Evolutionary conservation across 805 yeast species (phyloP), one percentile per base, ranked within the genome.

Genomic region (Lipomyces kockii): DNA sequence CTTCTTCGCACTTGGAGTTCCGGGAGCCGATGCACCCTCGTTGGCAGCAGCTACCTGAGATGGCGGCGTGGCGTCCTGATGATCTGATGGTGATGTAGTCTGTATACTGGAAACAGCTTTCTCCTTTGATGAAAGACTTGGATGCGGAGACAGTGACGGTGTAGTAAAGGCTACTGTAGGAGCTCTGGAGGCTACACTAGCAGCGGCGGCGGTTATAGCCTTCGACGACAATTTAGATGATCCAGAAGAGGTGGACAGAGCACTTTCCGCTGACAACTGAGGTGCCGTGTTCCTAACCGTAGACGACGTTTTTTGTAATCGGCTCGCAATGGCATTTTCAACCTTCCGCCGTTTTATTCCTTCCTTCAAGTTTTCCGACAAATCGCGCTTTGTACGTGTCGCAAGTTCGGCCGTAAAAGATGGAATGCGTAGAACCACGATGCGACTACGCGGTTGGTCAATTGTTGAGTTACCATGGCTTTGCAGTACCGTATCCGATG

Each of bases 1-100:
- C 60, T 60, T 63, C 56, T 65, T 65, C 2, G 67, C 58, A 58
- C 55, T 54, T 14, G 68, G 62, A 2, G 64, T 67, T n/a, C 64
- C 66, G 12, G 71, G 70, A 11, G 66, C 57, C 2, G 69, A 22
- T 3, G 52, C 22, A 7, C 37, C 62, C 12, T 63, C 64, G 5
- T 43, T 4, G 34, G 57, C 12, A n/a, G 11, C 34, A 14, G 46
- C 59, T 2, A 37, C 43, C 12, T 35, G 20, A 4, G 69, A 22
- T 7, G 57, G 61, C 8, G 68, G 59, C 14, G 68, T 43, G 14
- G 34, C 52, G 34, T n/a, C 55, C 55, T 11, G 27, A 14, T 12
- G 55, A 22, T 25, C n/a, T 25, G 6, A 29, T 25, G 55, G 34
- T 12, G 55, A 29, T 5, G 34, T 11, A 35, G 7, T 52, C 55